A percentile compares a stretch with the other conserved stretches of the same genome.
phyloP scores from a whole-genome alignment of 2,329 filamentous ascomycete genomes.

The Hortaea sp. region DNA sequence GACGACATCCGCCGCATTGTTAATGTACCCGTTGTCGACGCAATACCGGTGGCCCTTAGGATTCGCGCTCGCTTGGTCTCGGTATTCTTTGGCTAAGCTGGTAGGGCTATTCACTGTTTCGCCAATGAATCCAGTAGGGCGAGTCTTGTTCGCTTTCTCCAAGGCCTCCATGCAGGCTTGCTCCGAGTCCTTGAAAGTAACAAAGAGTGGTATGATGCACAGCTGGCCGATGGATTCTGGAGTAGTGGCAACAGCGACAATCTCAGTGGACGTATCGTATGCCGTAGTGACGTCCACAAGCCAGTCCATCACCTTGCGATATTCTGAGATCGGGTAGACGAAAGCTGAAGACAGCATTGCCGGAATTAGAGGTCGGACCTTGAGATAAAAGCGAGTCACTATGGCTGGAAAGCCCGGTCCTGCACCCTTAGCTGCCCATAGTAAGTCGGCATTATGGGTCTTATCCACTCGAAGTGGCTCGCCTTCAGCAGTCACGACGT shows the following conservation, averaged over 20 bases:
- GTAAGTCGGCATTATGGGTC: constrained; percentile 36
- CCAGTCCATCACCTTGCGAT: constrained; percentile 40
- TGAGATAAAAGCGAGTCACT: constrained; percentile 42
- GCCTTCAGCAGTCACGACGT: constrained; percentile 40
- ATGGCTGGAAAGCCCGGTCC: constrained; percentile 44
- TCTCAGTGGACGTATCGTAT: constrained; percentile 31
- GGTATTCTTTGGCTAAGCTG: constrained; percentile 33
- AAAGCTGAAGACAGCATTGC: constrained; percentile 31
- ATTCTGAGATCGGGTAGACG: constrained; percentile 38
- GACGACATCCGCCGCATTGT: constrained; percentile 38
- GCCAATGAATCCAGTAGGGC: constrained; percentile 9
- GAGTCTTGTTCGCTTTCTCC: neutral
- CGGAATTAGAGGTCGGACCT: constrained; percentile 20
- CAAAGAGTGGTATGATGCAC: neutral
- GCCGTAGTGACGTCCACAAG: constrained; percentile 27
- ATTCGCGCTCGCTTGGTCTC: constrained; percentile 36
- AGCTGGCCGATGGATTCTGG: neutral
- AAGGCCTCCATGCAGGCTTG: neutral
- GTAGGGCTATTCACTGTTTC: constrained; percentile 34
- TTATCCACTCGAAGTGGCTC: constrained; percentile 27
- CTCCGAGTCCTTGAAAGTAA: neutral
- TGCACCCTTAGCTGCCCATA: constrained; percentile 41
- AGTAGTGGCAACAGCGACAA: constrained; percentile 26
- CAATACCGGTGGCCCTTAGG: constrained; percentile 41
- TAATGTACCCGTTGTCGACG: constrained; percentile 42